Evolutionary conservation across 208 protist species (phyloP).

Genomic region (Leptomonas pyrrhocoris): DNA sequence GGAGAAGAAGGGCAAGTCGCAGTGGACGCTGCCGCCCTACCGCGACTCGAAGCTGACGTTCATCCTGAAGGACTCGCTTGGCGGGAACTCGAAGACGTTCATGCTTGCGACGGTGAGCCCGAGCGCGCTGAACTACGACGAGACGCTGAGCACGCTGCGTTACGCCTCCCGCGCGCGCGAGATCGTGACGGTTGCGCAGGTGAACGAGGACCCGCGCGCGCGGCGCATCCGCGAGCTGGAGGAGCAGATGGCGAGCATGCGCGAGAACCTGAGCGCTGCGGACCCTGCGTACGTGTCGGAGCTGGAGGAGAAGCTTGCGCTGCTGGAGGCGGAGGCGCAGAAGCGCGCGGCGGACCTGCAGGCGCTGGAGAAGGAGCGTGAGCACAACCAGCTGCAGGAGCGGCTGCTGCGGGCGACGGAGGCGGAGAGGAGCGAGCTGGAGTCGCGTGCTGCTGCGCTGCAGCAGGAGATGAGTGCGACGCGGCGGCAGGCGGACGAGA

Average conservation of each 20-base stretch:
- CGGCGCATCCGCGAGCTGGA: constrained; percentile 66
- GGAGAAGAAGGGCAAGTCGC: constrained; percentile 7
- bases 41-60: constrained; percentile 85
- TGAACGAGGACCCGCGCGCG: constrained; percentile 70
- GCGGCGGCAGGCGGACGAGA: constrained; percentile 28
- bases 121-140: constrained; percentile 76
- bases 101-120: constrained; percentile 94
- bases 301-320: constrained; percentile 60
- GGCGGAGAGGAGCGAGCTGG: constrained; percentile 40
- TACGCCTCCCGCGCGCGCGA: constrained; percentile 73
- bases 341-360: constrained; percentile 64
- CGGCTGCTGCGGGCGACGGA: constrained; percentile 49
- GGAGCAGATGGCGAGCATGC: constrained; percentile 57
- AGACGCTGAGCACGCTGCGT: constrained; percentile 87
- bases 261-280: constrained; percentile 25
- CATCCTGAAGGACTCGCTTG: constrained; percentile 85
- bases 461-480: constrained; percentile 36
- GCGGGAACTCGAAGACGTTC: constrained; percentile 92
- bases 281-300: constrained; percentile 45
- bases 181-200: constrained; percentile 62
- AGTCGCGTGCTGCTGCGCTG: constrained; percentile 18
- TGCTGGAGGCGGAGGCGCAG: constrained; percentile 62
- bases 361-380: constrained; percentile 52
- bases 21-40: constrained; percentile 53
- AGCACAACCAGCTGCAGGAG: constrained; percentile 53